These are phyloP conservation scores for Xanthoconium stramineum DNA, from an alignment of 768 basidiomycete species.

Conservation along the genomic window DNA sequence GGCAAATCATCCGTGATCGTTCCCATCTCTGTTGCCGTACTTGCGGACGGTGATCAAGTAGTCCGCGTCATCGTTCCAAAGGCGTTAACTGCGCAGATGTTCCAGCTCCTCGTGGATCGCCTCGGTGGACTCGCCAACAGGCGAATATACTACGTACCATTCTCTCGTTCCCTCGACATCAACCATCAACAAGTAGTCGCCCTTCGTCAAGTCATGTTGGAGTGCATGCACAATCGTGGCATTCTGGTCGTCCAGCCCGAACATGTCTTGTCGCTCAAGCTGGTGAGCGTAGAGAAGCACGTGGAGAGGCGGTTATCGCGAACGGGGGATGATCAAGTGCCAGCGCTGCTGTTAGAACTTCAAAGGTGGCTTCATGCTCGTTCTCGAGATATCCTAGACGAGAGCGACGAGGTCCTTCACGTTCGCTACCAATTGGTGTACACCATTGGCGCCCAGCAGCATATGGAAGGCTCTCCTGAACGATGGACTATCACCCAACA, in stretches of 20 bases:
- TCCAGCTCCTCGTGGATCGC: constrained; percentile 42
- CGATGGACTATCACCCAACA: constrained; percentile 35
- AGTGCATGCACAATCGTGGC: constrained; percentile 39
- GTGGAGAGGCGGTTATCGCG: constrained; percentile 34
- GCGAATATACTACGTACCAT: constrained; percentile 48
- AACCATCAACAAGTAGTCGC: constrained; percentile 9
- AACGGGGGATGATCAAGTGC: not conserved
- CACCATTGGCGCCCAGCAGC: constrained; percentile 30
- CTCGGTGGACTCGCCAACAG: constrained; percentile 45
- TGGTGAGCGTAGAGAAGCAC: constrained; percentile 42
- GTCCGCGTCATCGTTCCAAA: constrained; percentile 52
- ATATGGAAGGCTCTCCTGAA: constrained; percentile 31
- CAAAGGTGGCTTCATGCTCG: constrained; percentile 26
- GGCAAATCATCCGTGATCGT: constrained; percentile 51
- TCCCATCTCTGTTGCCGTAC: constrained; percentile 38
- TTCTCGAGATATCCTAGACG: constrained; percentile 30
- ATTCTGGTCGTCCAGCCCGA: constrained; percentile 52
- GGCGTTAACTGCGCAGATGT: constrained; percentile 45
- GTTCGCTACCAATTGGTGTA: constrained; percentile 39
- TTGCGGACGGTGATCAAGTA: constrained; percentile 43
- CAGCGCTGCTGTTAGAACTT: constrained; percentile 23
- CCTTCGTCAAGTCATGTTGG: constrained; percentile 33
- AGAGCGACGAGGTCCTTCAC: constrained; percentile 33
- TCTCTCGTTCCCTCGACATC: constrained; percentile 40
- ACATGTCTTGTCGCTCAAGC: constrained; percentile 48